Conservation (phyloP, 2,329 filamentous ascomycete genomes). For the Pseudogymnoascus sp. region DNA sequence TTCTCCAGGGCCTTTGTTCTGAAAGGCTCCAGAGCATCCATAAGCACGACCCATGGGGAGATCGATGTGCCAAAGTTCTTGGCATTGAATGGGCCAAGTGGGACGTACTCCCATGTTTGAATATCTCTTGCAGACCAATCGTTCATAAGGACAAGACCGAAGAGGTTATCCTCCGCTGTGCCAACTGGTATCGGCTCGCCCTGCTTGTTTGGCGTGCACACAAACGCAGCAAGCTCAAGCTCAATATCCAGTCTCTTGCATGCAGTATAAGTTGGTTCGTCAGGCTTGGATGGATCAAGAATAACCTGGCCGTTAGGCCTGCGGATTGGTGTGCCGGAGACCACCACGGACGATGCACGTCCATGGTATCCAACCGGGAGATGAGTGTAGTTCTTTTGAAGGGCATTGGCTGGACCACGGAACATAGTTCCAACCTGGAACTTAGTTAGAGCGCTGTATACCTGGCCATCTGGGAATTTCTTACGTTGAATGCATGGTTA, state of each 20-base stretch:
- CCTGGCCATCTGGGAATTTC: conserved; percentile 11
- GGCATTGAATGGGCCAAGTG: conserved; percentile 70
- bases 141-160: conserved; percentile 75
- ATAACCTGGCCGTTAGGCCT: conserved; percentile 69
- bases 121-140: conserved; percentile 82
- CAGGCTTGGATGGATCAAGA: conserved; percentile 51
- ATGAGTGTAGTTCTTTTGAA: conserved; percentile 75
- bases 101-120: conserved; percentile 77
- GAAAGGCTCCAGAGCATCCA: conserved; percentile 67
- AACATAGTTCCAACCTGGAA: conserved; percentile 55
- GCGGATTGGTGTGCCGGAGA: conserved; percentile 64
- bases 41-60: conserved; percentile 68
- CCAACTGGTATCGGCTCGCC: conserved; percentile 54
- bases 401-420: conserved; percentile 60
- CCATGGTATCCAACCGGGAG: conserved; percentile 78
- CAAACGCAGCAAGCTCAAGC: conserved; percentile 68
- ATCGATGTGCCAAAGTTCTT: conserved; percentile 79
- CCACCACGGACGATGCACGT: conserved; percentile 63
- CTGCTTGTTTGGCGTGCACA: conserved; percentile 55
- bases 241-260: conserved; percentile 67
- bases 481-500: conserved; percentile 61
- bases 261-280: conserved; percentile 53
- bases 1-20: conserved; percentile 45
- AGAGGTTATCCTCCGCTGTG: conserved; percentile 61
- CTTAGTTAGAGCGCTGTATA: conserved; percentile 12